phyloP scores from a whole-genome alignment of 73 alveolate species.

The Diophrys appendiculata region DNA sequence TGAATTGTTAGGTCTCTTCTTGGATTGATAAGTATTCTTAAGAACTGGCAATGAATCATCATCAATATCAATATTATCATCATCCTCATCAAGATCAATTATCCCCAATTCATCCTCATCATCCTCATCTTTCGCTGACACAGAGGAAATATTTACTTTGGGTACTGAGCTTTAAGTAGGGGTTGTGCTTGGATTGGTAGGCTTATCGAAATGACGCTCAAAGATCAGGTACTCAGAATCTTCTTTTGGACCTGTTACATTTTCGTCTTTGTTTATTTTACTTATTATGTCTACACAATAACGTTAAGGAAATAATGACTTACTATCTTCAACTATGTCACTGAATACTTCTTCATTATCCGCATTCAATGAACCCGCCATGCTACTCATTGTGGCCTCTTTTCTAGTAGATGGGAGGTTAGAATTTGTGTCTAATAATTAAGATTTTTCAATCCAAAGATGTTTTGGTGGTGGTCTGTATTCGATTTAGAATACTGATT shows the following conservation, averaged over 20 bases:
- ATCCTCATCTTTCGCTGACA: constrained; percentile 12
- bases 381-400: background rate
- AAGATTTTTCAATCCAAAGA: constrained; percentile 58
- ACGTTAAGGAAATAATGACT: background rate
- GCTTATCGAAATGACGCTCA: constrained; percentile 58
- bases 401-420: background rate
- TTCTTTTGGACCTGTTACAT: background rate
- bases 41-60: constrained; percentile 62
- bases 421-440: background rate
- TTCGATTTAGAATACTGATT: constrained; percentile 38
- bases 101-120: constrained; percentile 57
- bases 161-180: background rate
- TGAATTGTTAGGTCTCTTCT: constrained; percentile 57
- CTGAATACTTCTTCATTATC: background rate
- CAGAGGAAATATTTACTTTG: background rate
- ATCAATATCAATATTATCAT: constrained; percentile 39
- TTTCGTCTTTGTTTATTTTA: background rate
- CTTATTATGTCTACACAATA: background rate
- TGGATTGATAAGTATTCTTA: constrained; percentile 58
- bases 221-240: constrained; percentile 59
- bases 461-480: constrained; percentile 42
- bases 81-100: constrained; percentile 62
- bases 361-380: background rate
- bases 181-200: constrained; percentile 8
- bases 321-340: constrained; percentile 49